phyloP scores from a whole-genome alignment of 805 yeast species.

The Yamadazyma ubonensis region DNA sequence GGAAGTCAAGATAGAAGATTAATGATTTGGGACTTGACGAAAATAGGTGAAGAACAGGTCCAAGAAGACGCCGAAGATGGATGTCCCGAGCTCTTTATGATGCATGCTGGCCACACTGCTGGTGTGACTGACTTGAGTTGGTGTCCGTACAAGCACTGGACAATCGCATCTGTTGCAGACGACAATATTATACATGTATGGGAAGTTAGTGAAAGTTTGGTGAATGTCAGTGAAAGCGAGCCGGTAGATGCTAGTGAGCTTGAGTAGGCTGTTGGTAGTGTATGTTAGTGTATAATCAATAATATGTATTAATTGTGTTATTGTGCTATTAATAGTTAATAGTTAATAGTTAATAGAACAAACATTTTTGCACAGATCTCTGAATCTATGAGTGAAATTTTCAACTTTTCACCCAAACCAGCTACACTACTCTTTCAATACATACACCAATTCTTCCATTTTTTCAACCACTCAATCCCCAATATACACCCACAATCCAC shows the following conservation, averaged over 20 bases:
- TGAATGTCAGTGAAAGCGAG: conserved; percentile 17
- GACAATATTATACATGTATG: conserved; percentile 62
- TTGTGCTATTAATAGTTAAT: too few relatives aligned
- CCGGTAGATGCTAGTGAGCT: conserved; percentile 16
- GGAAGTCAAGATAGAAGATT: conserved; percentile 77
- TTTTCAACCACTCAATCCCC: too few relatives aligned
- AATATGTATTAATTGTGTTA: not conserved
- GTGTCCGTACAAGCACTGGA: conserved; percentile 74
- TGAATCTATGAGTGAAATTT: too few relatives aligned
- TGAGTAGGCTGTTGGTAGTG: too few relatives aligned
- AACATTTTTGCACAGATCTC: too few relatives aligned
- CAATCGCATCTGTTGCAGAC: conserved; percentile 62
- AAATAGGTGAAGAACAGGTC: conserved; percentile 79
- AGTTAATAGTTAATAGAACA: too few relatives aligned
- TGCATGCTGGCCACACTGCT: conserved; percentile 90
- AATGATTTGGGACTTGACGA: conserved; percentile 75
- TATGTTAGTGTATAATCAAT: too few relatives aligned
- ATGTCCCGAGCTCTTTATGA: conserved; percentile 82
- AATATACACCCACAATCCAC: too few relatives aligned
- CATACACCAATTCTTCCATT: too few relatives aligned
- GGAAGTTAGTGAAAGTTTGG: conserved; percentile 43
- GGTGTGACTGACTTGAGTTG: conserved; percentile 71
- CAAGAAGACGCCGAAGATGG: conserved; percentile 92
- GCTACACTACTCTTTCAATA: too few relatives aligned
- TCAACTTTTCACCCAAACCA: too few relatives aligned